Percentiles rank a stretch among this genome's conserved stretches.
These are phyloP conservation scores for Macroventuria anomochaeta DNA, from an alignment of 2,329 filamentous ascomycete genomes.

Conservation along the genomic window DNA sequence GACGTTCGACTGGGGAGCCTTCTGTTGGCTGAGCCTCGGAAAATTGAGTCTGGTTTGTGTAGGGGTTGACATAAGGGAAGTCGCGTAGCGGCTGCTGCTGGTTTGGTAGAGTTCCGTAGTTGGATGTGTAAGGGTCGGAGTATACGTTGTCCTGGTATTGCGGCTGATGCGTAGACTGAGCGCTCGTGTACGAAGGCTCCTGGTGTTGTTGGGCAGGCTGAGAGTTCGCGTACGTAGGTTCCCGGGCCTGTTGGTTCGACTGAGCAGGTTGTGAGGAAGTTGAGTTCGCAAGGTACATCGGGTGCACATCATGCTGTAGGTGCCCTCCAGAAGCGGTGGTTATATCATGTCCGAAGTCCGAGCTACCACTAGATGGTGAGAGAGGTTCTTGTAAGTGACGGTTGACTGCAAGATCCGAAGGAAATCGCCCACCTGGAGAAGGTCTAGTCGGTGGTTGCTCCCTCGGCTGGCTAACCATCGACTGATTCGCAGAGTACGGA, in stretches of 20 bases:
- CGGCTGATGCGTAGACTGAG: constrained; percentile 8
- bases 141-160: constrained; percentile 21
- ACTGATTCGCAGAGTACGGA: constrained; percentile 68
- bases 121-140: constrained; percentile 25
- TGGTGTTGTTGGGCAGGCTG: constrained; percentile 6
- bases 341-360: constrained; percentile 66
- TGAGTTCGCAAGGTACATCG: constrained; percentile 30
- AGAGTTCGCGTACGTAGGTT: constrained; percentile 1
- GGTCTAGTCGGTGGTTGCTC: constrained; percentile 67
- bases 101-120: constrained; percentile 8
- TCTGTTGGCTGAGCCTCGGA: constrained; percentile 11
- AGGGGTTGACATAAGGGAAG: constrained; percentile 14
- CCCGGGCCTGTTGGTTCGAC: constrained; percentile 18
- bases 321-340: constrained; percentile 63
- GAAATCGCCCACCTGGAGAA: constrained; percentile 94
- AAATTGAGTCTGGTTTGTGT: constrained; percentile 13
- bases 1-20: constrained; percentile 28
- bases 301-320: constrained; percentile 51
- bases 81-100: constrained; percentile 11
- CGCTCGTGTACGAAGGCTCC: constrained; percentile 10
- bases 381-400: constrained; percentile 81
- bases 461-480: constrained; percentile 46
- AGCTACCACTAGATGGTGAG: constrained; percentile 83
- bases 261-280: constrained; percentile 27
- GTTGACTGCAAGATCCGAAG: constrained; percentile 88